Evolutionary conservation across 2,329 filamentous ascomycete genomes (phyloP).

Genomic region (Venturia asperata): DNA sequence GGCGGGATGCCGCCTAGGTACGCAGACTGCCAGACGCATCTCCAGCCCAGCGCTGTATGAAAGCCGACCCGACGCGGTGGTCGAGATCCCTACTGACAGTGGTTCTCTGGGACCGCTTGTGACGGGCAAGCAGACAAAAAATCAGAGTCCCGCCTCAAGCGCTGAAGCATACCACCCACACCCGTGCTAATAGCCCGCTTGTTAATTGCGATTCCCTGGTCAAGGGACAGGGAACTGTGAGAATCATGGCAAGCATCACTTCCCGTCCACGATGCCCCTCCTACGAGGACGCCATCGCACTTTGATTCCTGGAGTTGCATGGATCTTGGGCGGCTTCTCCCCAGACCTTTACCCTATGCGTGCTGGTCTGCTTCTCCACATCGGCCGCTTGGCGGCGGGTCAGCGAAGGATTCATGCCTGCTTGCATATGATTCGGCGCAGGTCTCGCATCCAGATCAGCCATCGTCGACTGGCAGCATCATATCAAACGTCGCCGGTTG

Average conservation of each 20-base stretch:
- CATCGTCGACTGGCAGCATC: not conserved
- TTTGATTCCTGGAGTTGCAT: not conserved
- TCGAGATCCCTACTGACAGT: not conserved
- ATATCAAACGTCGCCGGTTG: conserved; percentile 1
- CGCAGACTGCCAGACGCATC: not conserved
- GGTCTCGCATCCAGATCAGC: not conserved
- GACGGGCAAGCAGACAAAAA: not conserved
- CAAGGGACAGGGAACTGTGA: not conserved
- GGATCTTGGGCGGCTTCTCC: conserved; percentile 6
- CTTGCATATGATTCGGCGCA: conserved; percentile 2
- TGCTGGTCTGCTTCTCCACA: conserved; percentile 9
- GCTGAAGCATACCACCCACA: not conserved
- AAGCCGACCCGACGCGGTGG: conserved; percentile 4
- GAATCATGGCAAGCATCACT: not conserved
- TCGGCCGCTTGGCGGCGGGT: not conserved
- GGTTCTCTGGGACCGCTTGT: not conserved
- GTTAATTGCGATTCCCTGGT: not conserved
- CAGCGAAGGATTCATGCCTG: not conserved
- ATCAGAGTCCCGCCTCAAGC: conserved; percentile 2
- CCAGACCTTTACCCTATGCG: conserved; percentile 4
- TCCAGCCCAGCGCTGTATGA: not conserved
- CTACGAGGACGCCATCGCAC: not conserved
- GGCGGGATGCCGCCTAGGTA: not conserved
- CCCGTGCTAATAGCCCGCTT: not conserved
- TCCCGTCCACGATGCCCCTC: not conserved